These are phyloP conservation scores for Arbutus unedo DNA, from an alignment of 148 eudicot genomes.

Conservation along the genomic window DNA sequence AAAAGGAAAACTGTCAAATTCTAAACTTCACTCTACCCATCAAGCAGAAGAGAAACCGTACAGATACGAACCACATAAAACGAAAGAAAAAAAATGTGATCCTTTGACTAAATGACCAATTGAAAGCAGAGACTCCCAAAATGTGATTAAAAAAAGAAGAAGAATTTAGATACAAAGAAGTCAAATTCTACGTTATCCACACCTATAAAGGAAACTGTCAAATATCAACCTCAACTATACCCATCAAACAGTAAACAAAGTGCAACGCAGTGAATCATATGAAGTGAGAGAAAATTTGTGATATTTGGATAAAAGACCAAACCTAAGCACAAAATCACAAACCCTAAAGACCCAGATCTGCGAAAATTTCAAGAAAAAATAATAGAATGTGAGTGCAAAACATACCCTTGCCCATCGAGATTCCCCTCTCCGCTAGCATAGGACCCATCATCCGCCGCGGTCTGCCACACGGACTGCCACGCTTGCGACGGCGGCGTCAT, in stretches of 20 bases:
- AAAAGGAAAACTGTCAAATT: background rate
- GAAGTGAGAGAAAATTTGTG: background rate
- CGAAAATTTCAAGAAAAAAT: background rate
- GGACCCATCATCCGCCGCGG: slow-evolving; percentile 38
- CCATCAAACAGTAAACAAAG: background rate
- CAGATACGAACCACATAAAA: background rate
- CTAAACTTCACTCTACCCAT: background rate
- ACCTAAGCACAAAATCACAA: background rate
- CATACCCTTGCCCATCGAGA: slow-evolving; percentile 59
- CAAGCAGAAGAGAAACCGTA: background rate
- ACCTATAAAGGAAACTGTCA: background rate
- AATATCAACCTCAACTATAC: background rate
- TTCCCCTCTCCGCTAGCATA: slow-evolving; percentile 41
- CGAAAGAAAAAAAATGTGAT: background rate
- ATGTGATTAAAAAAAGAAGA: background rate
- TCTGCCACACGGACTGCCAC: slow-evolving; percentile 86
- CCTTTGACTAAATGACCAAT: background rate
- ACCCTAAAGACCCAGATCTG: background rate
- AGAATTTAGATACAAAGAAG: background rate
- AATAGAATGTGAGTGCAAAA: background rate
- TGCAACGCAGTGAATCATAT: background rate
- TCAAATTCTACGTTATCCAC: background rate
- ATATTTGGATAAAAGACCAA: background rate
- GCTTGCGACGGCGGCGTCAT: slow-evolving; percentile 58
- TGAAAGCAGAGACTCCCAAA: background rate